Percentiles rank a stretch among this genome's conserved stretches.
phyloP scores from a whole-genome alignment of 1,284 basidiomycete species.

The Ceratobasidium theobromae region DNA sequence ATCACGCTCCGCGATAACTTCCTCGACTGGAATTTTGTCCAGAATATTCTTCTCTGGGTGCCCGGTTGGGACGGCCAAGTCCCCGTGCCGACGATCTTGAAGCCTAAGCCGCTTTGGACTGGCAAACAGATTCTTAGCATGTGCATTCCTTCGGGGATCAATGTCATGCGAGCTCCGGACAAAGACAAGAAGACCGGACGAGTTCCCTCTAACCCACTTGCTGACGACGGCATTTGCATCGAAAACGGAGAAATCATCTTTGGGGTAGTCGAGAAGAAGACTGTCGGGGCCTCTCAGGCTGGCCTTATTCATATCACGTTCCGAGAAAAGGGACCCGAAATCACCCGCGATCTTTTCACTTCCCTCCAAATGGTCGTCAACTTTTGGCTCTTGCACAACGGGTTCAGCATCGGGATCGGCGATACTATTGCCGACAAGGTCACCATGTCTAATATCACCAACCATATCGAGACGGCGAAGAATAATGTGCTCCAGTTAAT shows the following conservation, averaged over 20 bases:
- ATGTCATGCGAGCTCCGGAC: conserved; percentile 82
- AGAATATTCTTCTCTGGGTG: conserved; percentile 97
- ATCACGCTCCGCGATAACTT: conserved; percentile 94
- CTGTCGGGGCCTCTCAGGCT: conserved; percentile 91
- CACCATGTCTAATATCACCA: conserved; percentile 86
- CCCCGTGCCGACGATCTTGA: conserved; percentile 91
- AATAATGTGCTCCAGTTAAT: conserved; percentile 70
- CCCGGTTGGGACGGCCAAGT: conserved; percentile 95
- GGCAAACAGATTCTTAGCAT: conserved; percentile 96
- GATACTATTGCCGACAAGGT: conserved; percentile 93
- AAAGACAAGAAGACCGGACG: conserved; percentile 42
- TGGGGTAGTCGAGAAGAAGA: conserved; percentile 97
- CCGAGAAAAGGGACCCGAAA: conserved; percentile 95
- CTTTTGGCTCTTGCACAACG: conserved; percentile 98
- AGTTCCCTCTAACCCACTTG: conserved; percentile 77
- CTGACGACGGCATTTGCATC: conserved; percentile 93
- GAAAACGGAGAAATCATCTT: conserved; percentile 97
- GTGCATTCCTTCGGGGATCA: conserved; percentile 95
- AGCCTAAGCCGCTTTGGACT: conserved; percentile 97
- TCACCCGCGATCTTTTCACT: conserved; percentile 90
- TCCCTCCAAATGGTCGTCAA: conserved; percentile 96
- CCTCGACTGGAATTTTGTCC: conserved; percentile 91
- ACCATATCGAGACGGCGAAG: conserved; percentile 83
- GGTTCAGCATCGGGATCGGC: conserved; percentile 98
- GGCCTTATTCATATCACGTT: conserved; percentile 97